phyloP scores from a whole-genome alignment of 1,284 basidiomycete species.

The Ustilago esculenta region DNA sequence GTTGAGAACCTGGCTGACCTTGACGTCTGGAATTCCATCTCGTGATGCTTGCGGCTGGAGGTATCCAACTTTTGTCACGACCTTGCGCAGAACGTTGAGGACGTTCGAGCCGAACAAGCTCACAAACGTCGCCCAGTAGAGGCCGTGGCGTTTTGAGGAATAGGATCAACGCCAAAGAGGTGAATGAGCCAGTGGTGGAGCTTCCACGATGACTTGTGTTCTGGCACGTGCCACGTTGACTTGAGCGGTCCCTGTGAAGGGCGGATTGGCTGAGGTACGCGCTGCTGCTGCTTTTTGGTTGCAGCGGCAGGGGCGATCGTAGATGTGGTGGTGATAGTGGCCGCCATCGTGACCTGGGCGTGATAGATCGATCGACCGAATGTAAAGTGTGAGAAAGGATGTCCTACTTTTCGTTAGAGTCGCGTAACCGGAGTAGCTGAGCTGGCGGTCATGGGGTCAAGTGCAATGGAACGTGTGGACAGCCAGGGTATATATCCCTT shows the following conservation, averaged over 20 bases:
- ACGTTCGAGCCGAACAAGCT: slow-evolving; percentile 33
- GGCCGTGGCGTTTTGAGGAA: slow-evolving; percentile 28
- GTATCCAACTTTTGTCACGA: slow-evolving; percentile 47
- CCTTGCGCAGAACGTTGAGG: slow-evolving; percentile 28
- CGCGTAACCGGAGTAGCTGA: too few species aligned
- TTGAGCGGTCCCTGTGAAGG: slow-evolving; percentile 45
- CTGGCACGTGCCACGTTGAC: slow-evolving; percentile 35
- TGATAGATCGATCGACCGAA: neutral
- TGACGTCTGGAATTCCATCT: slow-evolving; percentile 50
- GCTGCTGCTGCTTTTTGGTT: slow-evolving; percentile 20
- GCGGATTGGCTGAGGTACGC: slow-evolving; percentile 24
- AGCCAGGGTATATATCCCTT: too few species aligned
- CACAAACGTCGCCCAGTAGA: slow-evolving; percentile 41
- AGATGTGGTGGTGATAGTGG: slow-evolving; percentile 16
- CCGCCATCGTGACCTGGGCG: slow-evolving; percentile 13
- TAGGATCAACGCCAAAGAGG: slow-evolving; percentile 21
- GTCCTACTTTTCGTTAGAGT: too few species aligned
- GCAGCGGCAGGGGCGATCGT: slow-evolving; percentile 1
- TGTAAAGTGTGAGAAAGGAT: too few species aligned
- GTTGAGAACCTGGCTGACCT: slow-evolving; percentile 32
- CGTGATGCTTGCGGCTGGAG: slow-evolving; percentile 47
- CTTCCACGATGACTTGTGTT: slow-evolving; percentile 16
- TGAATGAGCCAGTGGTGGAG: slow-evolving; percentile 30
- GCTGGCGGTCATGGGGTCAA: neutral
- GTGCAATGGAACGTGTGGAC: too few species aligned